These are phyloP conservation scores for Lactarius hengduanensis DNA, from an alignment of 768 basidiomycete species.

Conservation along the genomic window DNA sequence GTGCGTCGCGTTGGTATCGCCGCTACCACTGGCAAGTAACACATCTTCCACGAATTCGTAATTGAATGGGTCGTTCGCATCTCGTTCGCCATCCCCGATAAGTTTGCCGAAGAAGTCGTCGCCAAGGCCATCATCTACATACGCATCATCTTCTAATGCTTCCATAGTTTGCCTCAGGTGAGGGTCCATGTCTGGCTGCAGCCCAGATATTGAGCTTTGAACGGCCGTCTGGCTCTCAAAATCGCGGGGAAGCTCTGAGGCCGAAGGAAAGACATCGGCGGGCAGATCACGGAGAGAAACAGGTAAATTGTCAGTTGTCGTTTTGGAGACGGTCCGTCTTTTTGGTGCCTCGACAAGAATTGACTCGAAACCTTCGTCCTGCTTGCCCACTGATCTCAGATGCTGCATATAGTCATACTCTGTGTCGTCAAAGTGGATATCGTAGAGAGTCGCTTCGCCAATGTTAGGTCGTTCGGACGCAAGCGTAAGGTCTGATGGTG, in stretches of 20 bases:
- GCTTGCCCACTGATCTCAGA: constrained; percentile 70
- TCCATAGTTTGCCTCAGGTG: constrained; percentile 90
- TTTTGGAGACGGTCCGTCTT: constrained; percentile 40
- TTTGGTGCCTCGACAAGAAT: constrained; percentile 76
- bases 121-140: constrained; percentile 72
- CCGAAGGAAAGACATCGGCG: constrained; percentile 68
- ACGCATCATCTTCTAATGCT: constrained; percentile 94
- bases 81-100: constrained; percentile 68
- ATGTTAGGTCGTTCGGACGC: constrained; percentile 52
- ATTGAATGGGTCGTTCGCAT: constrained; percentile 54
- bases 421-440: constrained; percentile 92
- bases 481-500: constrained; percentile 47
- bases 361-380: constrained; percentile 80
- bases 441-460: constrained; percentile 88
- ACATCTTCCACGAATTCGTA: constrained; percentile 68
- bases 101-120: constrained; percentile 78
- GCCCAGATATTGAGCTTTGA: constrained; percentile 79
- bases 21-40: constrained; percentile 36
- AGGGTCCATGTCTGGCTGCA: constrained; percentile 96
- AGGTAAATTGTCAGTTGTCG: constrained; percentile 38
- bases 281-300: constrained; percentile 61
- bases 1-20: constrained; percentile 33
- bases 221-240: constrained; percentile 77
- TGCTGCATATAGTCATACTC: constrained; percentile 99
- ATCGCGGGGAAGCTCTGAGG: constrained; percentile 67